Percentiles rank a stretch among this genome's conserved stretches.
These are phyloP conservation scores for Dioscorea cayenensis DNA, from an alignment of 116 monocot genomes.

Conservation along the genomic window DNA sequence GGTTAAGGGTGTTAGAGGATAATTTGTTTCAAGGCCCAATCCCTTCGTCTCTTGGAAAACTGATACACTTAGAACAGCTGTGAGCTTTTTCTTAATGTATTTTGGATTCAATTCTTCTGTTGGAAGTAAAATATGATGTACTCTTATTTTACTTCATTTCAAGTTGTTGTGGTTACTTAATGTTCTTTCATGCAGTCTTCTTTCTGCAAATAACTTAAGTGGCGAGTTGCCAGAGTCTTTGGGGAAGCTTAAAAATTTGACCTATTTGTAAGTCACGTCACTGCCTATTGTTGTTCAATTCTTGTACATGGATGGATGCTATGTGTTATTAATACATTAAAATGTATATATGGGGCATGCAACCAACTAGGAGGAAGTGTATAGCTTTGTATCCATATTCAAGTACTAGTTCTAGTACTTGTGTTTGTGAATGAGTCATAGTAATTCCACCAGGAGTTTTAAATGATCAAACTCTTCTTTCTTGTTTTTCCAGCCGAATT, in stretches of 20 bases:
- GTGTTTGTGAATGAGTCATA: conserved; percentile 1
- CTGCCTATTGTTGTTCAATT: not conserved
- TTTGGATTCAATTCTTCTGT: too few relatives aligned
- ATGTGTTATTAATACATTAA: not conserved
- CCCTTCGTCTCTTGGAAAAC: conserved; percentile 26
- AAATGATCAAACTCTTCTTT: not conserved
- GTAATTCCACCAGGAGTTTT: not conserved
- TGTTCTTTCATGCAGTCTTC: conserved; percentile 12
- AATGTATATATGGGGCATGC: not conserved
- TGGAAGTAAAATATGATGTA: too few relatives aligned
- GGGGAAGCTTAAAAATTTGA: conserved; percentile 38
- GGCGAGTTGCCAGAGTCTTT: conserved; percentile 48
- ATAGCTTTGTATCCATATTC: too few relatives aligned
- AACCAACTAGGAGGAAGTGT: conserved; percentile 11
- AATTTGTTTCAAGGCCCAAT: conserved; percentile 26
- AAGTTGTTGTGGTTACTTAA: conserved; percentile 2
- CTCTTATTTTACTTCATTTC: not conserved
- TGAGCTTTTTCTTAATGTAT: conserved; percentile 1
- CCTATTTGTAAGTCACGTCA: conserved; percentile 24
- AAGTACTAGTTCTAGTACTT: conserved; percentile 10
- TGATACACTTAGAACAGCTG: conserved; percentile 22
- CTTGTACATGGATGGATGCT: not conserved
- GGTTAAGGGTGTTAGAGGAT: conserved; percentile 22
- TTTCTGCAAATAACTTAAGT: conserved; percentile 30
- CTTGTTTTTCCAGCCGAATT: conserved; percentile 27